A percentile compares a stretch with the other conserved stretches of the same genome.
These are phyloP conservation scores for Metschnikowia amazonensis DNA, from an alignment of 805 yeast genomes.

Conservation along the genomic window DNA sequence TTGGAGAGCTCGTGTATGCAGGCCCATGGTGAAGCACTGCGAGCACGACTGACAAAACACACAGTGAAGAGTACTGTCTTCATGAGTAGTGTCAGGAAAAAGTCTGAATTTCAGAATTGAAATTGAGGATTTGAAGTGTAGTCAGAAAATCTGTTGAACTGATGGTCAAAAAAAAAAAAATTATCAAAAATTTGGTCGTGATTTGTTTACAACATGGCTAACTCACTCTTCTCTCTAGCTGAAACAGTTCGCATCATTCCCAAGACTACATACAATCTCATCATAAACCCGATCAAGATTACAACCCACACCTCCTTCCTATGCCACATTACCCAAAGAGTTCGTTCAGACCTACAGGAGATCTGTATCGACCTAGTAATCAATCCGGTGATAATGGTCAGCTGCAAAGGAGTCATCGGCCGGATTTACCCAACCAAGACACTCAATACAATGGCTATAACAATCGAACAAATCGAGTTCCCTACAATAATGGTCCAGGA, in stretches of 20 bases:
- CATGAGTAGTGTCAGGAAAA: neutral
- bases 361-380: constrained; percentile 18
- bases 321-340: constrained; percentile 17
- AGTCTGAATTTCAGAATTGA: neutral
- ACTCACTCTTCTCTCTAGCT: neutral
- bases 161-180: neutral
- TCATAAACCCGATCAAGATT: neutral
- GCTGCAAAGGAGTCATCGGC: neutral
- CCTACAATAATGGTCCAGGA: neutral
- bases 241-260: neutral
- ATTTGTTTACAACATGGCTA: neutral
- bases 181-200: neutral
- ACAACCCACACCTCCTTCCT: neutral
- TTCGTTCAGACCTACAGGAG: constrained; percentile 15
- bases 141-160: no score
- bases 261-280: neutral
- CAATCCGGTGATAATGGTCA: neutral
- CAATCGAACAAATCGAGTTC: neutral
- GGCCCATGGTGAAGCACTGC: neutral
- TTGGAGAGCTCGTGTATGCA: constrained; percentile 13
- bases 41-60: neutral
- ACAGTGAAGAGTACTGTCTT: neutral
- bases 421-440: neutral
- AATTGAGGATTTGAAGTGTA: no score
- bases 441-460: neutral